A percentile compares a stretch with the other conserved stretches of the same genome.
phyloP scores from a whole-genome alignment of 306 rosid species.

The Aeschynomene evenia region DNA sequence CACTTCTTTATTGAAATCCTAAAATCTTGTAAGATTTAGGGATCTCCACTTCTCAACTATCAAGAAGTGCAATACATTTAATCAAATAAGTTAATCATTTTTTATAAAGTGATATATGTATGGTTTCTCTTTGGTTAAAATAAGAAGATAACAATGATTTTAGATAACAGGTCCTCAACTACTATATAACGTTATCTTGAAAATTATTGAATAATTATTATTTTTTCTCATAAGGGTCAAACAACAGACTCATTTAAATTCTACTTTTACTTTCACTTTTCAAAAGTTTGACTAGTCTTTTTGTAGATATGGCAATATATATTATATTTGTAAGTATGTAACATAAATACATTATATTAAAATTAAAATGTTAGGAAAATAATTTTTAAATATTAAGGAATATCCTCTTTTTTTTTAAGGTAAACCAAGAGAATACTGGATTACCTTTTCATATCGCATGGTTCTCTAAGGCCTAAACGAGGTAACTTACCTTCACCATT shows the following conservation, averaged over 20 bases:
- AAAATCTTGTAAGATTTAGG: background rate
- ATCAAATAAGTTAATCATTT: background rate
- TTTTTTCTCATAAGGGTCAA: background rate
- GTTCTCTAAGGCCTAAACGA: too few relatives aligned
- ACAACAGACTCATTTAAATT: background rate
- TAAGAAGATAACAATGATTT: background rate
- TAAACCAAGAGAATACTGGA: too few relatives aligned
- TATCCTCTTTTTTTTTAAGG: too few relatives aligned
- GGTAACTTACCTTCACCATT: too few relatives aligned
- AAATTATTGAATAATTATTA: background rate
- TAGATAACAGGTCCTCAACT: background rate
- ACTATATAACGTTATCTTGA: slow-evolving; percentile 5
- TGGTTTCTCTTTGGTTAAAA: background rate
- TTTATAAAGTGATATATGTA: background rate
- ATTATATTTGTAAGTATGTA: too few relatives aligned
- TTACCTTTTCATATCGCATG: too few relatives aligned
- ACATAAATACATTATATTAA: background rate
- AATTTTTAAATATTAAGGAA: too few relatives aligned
- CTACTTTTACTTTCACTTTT: background rate
- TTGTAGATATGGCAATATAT: background rate
- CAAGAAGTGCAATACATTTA: background rate
- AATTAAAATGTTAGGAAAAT: background rate
- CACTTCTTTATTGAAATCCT: background rate
- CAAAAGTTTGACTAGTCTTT: background rate
- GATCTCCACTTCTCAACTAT: background rate